phyloP scores from a whole-genome alignment of 805 yeast genomes.

The Hanseniaspora mollemarum region DNA sequence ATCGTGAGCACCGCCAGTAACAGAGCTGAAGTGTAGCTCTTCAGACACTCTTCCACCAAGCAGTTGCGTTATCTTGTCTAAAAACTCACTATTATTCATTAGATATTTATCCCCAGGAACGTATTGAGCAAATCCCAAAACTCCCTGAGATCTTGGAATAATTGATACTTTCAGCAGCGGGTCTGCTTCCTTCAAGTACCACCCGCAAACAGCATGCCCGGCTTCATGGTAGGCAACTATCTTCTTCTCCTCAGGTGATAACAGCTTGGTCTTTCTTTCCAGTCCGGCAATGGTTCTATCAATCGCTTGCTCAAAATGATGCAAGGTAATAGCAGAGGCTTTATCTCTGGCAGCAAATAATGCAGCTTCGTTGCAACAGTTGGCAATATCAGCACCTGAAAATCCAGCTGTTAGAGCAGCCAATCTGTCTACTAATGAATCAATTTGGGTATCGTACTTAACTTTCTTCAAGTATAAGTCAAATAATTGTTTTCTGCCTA shows the following conservation, averaged over 20 bases:
- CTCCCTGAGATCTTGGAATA: slow-evolving; percentile 90
- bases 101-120: slow-evolving; percentile 81
- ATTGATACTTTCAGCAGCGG: slow-evolving; percentile 88
- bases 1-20: slow-evolving; percentile 85
- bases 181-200: slow-evolving; percentile 80
- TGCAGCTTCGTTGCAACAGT: slow-evolving; percentile 90
- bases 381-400: slow-evolving; percentile 93
- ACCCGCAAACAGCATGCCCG: slow-evolving; percentile 93
- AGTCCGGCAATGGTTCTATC: slow-evolving; percentile 93
- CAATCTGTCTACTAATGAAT: slow-evolving; percentile 64
- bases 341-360: slow-evolving; percentile 77
- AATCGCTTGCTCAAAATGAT: slow-evolving; percentile 82
- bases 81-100: slow-evolving; percentile 61
- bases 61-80: slow-evolving; percentile 85
- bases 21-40: slow-evolving; percentile 74
- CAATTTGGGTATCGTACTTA: slow-evolving; percentile 38
- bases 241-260: slow-evolving; percentile 68
- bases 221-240: slow-evolving; percentile 93
- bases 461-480: slow-evolving; percentile 63
- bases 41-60: slow-evolving; percentile 88
- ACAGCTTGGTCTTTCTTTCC: slow-evolving; percentile 69
- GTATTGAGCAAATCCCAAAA: slow-evolving; percentile 91
- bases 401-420: slow-evolving; percentile 92
- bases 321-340: slow-evolving; percentile 47
- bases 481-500: slow-evolving; percentile 79